Percentiles rank a stretch among this genome's conserved stretches.
Evolutionary conservation across 2,329 filamentous ascomycete genomes (phyloP).

Genomic region (Ceratocystis harringtonii): DNA sequence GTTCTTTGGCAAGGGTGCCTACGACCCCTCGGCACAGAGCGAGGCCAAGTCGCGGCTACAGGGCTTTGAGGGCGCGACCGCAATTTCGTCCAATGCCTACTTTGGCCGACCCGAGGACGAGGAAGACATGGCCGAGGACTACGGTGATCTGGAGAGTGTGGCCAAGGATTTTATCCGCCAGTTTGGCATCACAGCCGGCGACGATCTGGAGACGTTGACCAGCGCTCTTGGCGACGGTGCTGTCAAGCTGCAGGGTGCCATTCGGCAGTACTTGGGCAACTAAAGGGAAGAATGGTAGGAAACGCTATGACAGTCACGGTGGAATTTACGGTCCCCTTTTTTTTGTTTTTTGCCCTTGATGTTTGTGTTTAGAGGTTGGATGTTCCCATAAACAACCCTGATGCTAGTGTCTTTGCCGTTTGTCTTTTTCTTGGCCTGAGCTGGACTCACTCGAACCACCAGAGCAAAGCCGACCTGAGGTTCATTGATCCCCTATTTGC

Average conservation of each 20-base stretch:
- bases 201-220: slow-evolving; percentile 84
- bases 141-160: slow-evolving; percentile 80
- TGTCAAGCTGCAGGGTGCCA: slow-evolving; percentile 62
- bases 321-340: neutral
- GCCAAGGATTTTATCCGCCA: slow-evolving; percentile 93
- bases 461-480: neutral
- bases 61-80: slow-evolving; percentile 80
- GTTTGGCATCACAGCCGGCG: slow-evolving; percentile 88
- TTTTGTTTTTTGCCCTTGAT: neutral
- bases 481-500: neutral
- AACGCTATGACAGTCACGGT: neutral
- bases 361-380: neutral
- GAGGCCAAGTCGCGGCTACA: slow-evolving; percentile 80
- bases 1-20: slow-evolving; percentile 85
- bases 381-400: neutral
- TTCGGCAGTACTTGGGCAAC: slow-evolving; percentile 48
- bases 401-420: neutral
- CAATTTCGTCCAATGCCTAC: slow-evolving; percentile 94
- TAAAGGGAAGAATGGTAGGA: slow-evolving; percentile 24
- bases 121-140: slow-evolving; percentile 56
- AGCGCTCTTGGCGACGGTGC: slow-evolving; percentile 75
- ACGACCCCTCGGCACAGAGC: slow-evolving; percentile 61
- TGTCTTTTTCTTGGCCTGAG: neutral
- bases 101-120: slow-evolving; percentile 78
- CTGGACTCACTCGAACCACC: slow-evolving; percentile 5